Percentiles rank a stretch among this genome's conserved stretches.
Conservation (phyloP, 257 asterid genomes). For the Salvia rosmarinus region DNA sequence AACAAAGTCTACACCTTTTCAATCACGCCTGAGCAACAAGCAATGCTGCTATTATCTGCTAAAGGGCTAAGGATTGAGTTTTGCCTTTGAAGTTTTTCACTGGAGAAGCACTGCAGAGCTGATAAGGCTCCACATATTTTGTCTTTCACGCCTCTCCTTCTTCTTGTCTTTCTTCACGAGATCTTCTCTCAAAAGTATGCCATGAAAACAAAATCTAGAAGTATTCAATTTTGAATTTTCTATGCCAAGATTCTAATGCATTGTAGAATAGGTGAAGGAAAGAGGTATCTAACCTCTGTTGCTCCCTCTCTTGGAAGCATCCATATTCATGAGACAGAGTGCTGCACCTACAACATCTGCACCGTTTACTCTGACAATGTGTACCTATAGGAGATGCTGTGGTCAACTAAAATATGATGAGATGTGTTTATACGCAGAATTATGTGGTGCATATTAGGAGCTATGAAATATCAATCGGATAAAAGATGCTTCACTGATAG, state of each 20-base stretch:
- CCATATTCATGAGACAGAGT: constrained; percentile 63
- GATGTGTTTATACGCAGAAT: not conserved
- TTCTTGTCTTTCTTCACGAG: constrained; percentile 44
- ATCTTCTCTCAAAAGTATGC: constrained; percentile 40
- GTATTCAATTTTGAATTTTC: constrained; percentile 31
- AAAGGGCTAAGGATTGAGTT: constrained; percentile 32
- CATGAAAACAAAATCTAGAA: constrained; percentile 21
- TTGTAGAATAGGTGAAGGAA: constrained; percentile 10
- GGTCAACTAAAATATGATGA: constrained; percentile 12
- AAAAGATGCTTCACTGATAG: too few relatives aligned
- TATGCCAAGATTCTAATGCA: not conserved
- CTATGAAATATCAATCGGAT: too few relatives aligned
- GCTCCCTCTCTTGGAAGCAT: constrained; percentile 41
- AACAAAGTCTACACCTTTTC: constrained; percentile 45
- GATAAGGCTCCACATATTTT: constrained; percentile 56
- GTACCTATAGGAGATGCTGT: constrained; percentile 54
- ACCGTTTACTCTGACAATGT: constrained; percentile 71
- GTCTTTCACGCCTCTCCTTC: constrained; percentile 49
- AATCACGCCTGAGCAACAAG: constrained; percentile 42
- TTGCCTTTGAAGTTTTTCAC: constrained; percentile 28
- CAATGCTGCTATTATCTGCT: constrained; percentile 39
- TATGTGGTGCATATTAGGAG: too few relatives aligned
- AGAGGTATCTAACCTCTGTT: constrained; percentile 49
- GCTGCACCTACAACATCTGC: constrained; percentile 70
- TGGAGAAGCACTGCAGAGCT: constrained; percentile 41